Evolutionary conservation across 192 early-diverging fungal genomes (phyloP), one percentile per base, ranked within the genome.

Genomic region (Diversispora eburnea): DNA sequence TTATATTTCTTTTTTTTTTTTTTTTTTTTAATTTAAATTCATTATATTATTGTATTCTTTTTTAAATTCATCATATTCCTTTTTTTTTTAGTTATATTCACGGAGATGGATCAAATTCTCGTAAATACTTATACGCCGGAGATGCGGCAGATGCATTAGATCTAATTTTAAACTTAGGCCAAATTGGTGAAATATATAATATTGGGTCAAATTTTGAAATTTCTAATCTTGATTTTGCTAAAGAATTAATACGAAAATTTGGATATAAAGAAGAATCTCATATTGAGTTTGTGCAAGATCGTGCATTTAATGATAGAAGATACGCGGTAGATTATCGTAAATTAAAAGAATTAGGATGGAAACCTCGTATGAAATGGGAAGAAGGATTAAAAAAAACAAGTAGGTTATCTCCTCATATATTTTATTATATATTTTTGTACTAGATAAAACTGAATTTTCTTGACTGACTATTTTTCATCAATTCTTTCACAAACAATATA

Each of bases 121-220:
- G 92, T 41, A 90, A 88, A 66, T 94, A 92, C 77, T 78, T 94
- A 59, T 91, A 90, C 77, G 89, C 84, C 0, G 77, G 85, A 6
- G 92, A 94, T 77, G 85, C 88, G 3, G 87, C 84, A 0, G 83
- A 88, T 62, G 92, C 92, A 41, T 79, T 94, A 61, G 83, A 88
- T 67, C 65, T 84, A 3, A 88, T 94, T 63, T 76, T 94, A 51
- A 82, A 91, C 60, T 75, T 81, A 10, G 92, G 92, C 7, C 56
- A 78, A 20, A 76, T 85, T 42, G 92, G 92, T 25, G 85, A 94
- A 74, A 89, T 86, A 12, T 94, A 94, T 80, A 94, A 94, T 77
- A 92, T 94, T 49, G 90, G 90, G 1, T 86, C 85, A 19, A 83
- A 85, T 7, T 80, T 84, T 65, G 92, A 94, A 66, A 77, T 92